phyloP scores from a whole-genome alignment of 2,329 filamentous ascomycete genomes.

The Paracoccidioides lutzii region DNA sequence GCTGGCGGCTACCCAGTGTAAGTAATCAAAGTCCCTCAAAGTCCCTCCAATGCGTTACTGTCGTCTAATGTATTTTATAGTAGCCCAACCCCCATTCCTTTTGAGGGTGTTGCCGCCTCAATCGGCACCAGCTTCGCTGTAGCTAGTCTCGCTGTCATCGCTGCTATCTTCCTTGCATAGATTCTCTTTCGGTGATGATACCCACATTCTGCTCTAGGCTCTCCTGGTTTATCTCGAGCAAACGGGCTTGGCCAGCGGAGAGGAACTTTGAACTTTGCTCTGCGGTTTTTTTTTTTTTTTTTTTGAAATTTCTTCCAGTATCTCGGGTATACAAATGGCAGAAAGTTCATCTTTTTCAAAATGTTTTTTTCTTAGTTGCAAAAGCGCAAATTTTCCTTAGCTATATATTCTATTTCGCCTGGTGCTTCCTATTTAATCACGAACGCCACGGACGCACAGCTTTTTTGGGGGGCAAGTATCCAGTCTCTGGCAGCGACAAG shows the following conservation, averaged over 20 bases:
- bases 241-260: background rate
- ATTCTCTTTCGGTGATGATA: constrained; percentile 13
- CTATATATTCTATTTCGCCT: background rate
- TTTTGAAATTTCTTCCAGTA: background rate
- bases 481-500: background rate
- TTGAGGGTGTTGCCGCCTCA: constrained; percentile 20
- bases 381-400: background rate
- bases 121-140: constrained; percentile 18
- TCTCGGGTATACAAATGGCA: constrained; percentile 3
- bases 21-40: background rate
- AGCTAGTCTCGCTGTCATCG: constrained; percentile 19
- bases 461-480: background rate
- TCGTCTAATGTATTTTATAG: background rate
- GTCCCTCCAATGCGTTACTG: background rate
- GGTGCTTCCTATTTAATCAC: background rate
- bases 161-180: constrained; percentile 21
- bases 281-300: constrained; percentile 1
- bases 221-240: background rate
- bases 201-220: constrained; percentile 8
- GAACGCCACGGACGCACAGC: background rate
- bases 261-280: background rate
- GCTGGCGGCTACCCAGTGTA: constrained; percentile 1
- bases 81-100: constrained; percentile 11
- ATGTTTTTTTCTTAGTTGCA: background rate
- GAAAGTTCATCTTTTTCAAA: background rate